Conservation (phyloP, 768 basidiomycete species). For the Pisolithus sp. region DNA sequence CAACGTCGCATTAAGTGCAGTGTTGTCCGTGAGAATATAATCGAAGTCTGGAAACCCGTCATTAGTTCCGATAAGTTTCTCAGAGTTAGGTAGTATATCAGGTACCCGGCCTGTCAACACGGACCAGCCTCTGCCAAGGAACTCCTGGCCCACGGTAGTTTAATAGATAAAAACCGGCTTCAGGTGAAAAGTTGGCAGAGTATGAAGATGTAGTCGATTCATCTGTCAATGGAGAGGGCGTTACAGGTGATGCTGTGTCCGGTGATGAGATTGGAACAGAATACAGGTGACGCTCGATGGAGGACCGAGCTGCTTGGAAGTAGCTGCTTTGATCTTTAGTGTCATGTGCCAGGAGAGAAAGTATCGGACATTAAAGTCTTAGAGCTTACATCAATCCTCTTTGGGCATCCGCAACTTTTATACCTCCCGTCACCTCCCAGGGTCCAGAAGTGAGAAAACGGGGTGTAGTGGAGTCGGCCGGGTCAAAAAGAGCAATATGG, state of each 20-base stretch:
- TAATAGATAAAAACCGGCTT: constrained; percentile 78
- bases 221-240: constrained; percentile 50
- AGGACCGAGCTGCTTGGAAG: constrained; percentile 81
- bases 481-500: constrained; percentile 88
- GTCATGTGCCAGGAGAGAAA: constrained; percentile 11
- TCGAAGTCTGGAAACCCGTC: constrained; percentile 42
- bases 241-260: constrained; percentile 24
- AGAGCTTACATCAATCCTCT: constrained; percentile 63
- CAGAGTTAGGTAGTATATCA: constrained; percentile 1
- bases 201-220: constrained; percentile 49
- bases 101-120: constrained; percentile 43
- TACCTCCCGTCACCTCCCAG: constrained; percentile 83
- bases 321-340: constrained; percentile 50
- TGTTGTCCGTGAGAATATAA: constrained; percentile 67
- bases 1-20: constrained; percentile 55
- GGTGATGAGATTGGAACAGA: constrained; percentile 63
- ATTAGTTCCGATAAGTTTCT: neutral
- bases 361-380: constrained; percentile 27
- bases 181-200: constrained; percentile 71
- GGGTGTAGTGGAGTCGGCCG: constrained; percentile 61
- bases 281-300: constrained; percentile 79
- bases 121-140: constrained; percentile 81
- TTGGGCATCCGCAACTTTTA: constrained; percentile 64
- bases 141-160: constrained; percentile 74
- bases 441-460: constrained; percentile 79